Evolutionary conservation across 495 filamentous ascomycete species (phyloP).

Genomic region (Penicillium dipodomyicola): DNA sequence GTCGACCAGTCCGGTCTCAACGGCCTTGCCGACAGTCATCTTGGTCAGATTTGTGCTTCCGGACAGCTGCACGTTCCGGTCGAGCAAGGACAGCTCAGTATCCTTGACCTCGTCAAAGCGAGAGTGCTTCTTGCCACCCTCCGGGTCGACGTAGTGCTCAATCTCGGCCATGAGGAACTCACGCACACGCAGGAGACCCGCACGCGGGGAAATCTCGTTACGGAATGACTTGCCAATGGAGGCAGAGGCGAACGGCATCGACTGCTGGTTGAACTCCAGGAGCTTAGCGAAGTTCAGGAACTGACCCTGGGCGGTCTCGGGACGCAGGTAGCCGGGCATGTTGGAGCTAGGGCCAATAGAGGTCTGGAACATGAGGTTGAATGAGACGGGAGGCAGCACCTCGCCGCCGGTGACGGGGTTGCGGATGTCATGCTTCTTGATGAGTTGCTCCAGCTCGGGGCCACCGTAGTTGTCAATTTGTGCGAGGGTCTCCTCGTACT

Average conservation of each 20-base stretch:
- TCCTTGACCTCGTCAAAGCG: conserved; percentile 63
- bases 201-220: conserved; percentile 69
- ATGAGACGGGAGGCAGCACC: conserved; percentile 60
- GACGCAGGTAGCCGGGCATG: conserved; percentile 61
- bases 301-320: conserved; percentile 68
- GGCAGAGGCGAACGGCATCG: conserved; percentile 72
- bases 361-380: conserved; percentile 77
- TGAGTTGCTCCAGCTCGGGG: conserved; percentile 60
- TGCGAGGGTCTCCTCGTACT: conserved; percentile 68
- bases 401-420: conserved; percentile 62
- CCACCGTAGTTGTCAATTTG: conserved; percentile 72
- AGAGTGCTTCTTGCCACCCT: conserved; percentile 67
- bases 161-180: conserved; percentile 77
- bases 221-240: conserved; percentile 75
- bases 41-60: conserved; percentile 60
- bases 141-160: conserved; percentile 70
- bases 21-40: conserved; percentile 68
- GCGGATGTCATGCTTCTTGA: conserved; percentile 62
- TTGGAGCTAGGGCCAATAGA: conserved; percentile 66
- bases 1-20: conserved; percentile 65
- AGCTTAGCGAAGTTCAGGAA: conserved; percentile 68
- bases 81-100: conserved; percentile 62
- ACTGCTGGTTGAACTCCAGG: conserved; percentile 67
- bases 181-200: conserved; percentile 64
- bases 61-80: conserved; percentile 68